Evolutionary conservation across 768 basidiomycete species (phyloP).

Genomic region (Russula olivacea): DNA sequence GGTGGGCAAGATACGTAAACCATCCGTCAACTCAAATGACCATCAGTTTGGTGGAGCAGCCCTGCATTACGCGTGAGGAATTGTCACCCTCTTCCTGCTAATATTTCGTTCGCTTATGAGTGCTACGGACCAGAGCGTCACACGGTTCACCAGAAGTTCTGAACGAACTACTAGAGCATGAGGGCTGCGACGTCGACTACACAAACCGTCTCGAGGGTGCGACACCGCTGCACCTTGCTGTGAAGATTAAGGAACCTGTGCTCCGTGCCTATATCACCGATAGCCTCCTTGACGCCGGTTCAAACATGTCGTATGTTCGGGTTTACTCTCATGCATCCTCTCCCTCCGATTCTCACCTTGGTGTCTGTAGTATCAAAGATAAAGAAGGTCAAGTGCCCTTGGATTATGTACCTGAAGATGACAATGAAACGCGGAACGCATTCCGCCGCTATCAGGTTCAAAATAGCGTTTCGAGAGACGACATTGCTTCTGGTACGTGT

Average conservation of each 20-base stretch:
- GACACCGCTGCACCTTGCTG: conserved; percentile 76
- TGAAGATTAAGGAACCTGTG: conserved; percentile 49
- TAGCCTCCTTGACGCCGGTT: conserved; percentile 73
- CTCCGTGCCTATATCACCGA: conserved; percentile 50
- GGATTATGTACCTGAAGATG: conserved; percentile 51
- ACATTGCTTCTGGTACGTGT: conserved; percentile 57
- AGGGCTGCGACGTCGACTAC: conserved; percentile 77
- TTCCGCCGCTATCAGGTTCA: conserved; percentile 52
- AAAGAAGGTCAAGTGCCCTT: conserved; percentile 53
- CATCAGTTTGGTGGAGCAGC: conserved; percentile 35
- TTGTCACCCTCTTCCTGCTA: conserved; percentile 5
- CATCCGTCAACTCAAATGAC: neutral
- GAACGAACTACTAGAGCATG: conserved; percentile 65
- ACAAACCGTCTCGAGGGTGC: conserved; percentile 61
- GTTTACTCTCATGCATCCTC: neutral
- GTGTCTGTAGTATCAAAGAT: conserved; percentile 56
- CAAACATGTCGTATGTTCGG: conserved; percentile 53
- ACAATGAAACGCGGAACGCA: conserved; percentile 44
- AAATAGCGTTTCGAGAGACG: conserved; percentile 46
- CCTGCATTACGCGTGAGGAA: conserved; percentile 63
- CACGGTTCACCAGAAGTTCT: conserved; percentile 57
- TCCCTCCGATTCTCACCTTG: neutral
- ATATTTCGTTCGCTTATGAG: conserved; percentile 1
- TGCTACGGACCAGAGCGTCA: conserved; percentile 37
- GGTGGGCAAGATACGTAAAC: conserved; percentile 39